Base-by-base conservation (phyloP, 1,139 yeast genomes). In the Candida dubliniensis region DNA sequence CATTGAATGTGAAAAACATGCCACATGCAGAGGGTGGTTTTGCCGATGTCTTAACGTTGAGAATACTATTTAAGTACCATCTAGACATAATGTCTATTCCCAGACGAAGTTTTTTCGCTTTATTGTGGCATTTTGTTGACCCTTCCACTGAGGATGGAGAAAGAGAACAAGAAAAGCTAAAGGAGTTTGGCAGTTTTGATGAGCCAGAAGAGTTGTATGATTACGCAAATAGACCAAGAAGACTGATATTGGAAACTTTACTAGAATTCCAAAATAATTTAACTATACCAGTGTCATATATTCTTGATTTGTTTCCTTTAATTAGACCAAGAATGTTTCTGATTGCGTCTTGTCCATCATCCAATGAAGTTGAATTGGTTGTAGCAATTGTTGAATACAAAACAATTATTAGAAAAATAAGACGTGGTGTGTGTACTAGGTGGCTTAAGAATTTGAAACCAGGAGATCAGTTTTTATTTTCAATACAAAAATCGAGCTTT, bases 171-270 rank as follows among this genome's bases (percentile, higher is more conserved):
- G 95, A 84, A 44, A 87, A 88, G 56, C 69, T 93, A 39, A 67
- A 69, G 42, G 96, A 93, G 50, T 87, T 95, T 57, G 79, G 86
- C n/a, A 68, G 78, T 12, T 74, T 84, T 43, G 81, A 83, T 43
- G 90, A 87, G 41, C 76, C 80, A 15, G 91, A 91, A 56, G 96
- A 88, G 47, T 64, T 91, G 38, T 91, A 83, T 60, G 83, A 93
- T 60, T 93, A 93, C 61, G 95, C 96, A 12, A 87, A 89, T 58
- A 70, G 98, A 49, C 97, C 99, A 8, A 75, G 96, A 52, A 67
- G 99, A 53, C 90, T 96, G 47, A 77, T 91, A 8, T 61, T 89
- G 25, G 99, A 93, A 61, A 87, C 89, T 0, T 63, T 93, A 9
- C 74, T 81, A 40, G 99, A 93, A 59, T 93, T 93, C 58, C 80